Evolutionary conservation across 495 filamentous ascomycete species (phyloP), one percentile per base, ranked within the genome.

Genomic region (Xanthoparmelia taractica): DNA sequence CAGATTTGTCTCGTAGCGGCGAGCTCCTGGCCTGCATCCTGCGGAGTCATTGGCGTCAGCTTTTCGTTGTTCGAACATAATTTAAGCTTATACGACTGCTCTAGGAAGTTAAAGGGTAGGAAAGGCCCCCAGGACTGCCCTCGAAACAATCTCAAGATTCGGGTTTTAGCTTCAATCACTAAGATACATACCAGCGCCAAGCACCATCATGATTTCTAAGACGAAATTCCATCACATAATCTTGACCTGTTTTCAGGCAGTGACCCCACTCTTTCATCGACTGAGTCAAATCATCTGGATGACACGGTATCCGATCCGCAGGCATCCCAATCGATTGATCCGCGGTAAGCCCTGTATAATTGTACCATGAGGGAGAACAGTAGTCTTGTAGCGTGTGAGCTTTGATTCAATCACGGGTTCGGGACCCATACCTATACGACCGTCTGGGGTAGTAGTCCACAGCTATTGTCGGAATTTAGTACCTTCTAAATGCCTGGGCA

Each of bases 341-440:
- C 40, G 72, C 70, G 0, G 82, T 78, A 38, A 87, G 68, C 2
- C 87, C 87, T 1, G 87, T 91, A 67, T 87, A 90, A 56, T 82
- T 79, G 61, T 88, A 89, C 86, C 87, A 90, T 31, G 84, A 73
- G 45, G 80, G 78, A 31, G 84, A 85, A 68, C 82, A 90, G 73
- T 86, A 90, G 67, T 90, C 87, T 63, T 34, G 27, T 41, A 38
- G 31, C 0, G 17, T 40, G 63, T 57, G 13, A 61, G 23, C 37
- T 17, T 38, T 17, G 37, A 25, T 27, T 50, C 25, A 29, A 15
- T 6, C 0, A 29, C 34, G 41, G 23, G 23, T 6, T 29, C 27
- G 54, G 4, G 8, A 20, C 50, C 57, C 57, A 55, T 12, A 60
- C 43, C 57, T 55, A 29, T 11, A 15, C 70, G 59, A 2, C 87